These are phyloP conservation scores for Irpex sp. DNA, from an alignment of 1,284 basidiomycete genomes.

Conservation along the genomic window DNA sequence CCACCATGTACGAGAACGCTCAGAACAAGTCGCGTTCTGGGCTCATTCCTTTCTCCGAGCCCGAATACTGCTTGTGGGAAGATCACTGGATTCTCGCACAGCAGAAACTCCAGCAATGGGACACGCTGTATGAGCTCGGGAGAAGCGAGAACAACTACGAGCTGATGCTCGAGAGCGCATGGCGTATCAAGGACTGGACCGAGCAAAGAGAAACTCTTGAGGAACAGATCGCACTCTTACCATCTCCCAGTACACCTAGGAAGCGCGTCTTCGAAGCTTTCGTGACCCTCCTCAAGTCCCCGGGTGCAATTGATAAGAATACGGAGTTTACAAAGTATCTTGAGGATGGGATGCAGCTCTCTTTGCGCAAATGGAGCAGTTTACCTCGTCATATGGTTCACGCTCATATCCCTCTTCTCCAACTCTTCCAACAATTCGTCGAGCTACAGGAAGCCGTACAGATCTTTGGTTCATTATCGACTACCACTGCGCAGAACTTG, in stretches of 20 bases:
- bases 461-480: constrained; percentile 89
- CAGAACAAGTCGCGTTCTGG: constrained; percentile 86
- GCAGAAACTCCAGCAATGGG: constrained; percentile 98
- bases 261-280: constrained; percentile 96
- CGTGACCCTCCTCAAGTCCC: constrained; percentile 75
- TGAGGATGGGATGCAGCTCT: constrained; percentile 96
- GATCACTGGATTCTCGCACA: constrained; percentile 98
- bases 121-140: constrained; percentile 91
- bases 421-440: constrained; percentile 99
- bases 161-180: constrained; percentile 91
- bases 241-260: constrained; percentile 88
- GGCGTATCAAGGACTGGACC: constrained; percentile 93
- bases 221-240: constrained; percentile 78
- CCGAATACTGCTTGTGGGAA: constrained; percentile 98
- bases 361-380: constrained; percentile 94
- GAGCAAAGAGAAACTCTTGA: constrained; percentile 81
- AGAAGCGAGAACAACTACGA: constrained; percentile 91
- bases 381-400: constrained; percentile 84
- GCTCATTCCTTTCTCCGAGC: constrained; percentile 87
- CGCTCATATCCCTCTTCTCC: constrained; percentile 92
- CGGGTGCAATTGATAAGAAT: constrained; percentile 67
- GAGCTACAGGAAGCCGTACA: constrained; percentile 96
- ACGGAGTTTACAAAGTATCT: constrained; percentile 82
- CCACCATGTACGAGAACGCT: constrained; percentile 87
- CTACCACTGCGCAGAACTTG: constrained; percentile 86